Percentiles rank a stretch among this genome's conserved stretches.
Evolutionary conservation across 345 rosid genomes (phyloP).

Genomic region (Lagerstroemia speciosa): DNA sequence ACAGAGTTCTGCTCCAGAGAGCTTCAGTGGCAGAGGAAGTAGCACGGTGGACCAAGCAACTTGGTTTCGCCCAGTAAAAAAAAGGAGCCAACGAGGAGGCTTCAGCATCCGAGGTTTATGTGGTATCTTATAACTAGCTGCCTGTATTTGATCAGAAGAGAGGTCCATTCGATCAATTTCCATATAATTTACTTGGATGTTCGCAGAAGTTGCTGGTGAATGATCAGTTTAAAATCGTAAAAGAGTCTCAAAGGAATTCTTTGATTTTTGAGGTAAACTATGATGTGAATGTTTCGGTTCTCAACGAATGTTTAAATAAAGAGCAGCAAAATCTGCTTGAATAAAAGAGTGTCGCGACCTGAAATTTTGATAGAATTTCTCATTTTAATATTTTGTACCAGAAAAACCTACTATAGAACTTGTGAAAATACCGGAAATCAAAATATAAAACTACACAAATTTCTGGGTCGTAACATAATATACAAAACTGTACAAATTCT

Average conservation of each 20-base stretch:
- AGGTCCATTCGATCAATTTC: background rate
- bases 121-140: background rate
- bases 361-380: too few species aligned
- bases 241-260: constrained; percentile 4
- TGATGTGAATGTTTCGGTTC: background rate
- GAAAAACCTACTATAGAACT: too few species aligned
- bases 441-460: too few species aligned
- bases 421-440: too few species aligned
- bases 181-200: background rate
- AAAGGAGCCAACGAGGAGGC: constrained; percentile 37
- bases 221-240: background rate
- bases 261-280: constrained; percentile 3
- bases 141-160: background rate
- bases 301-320: background rate
- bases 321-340: background rate
- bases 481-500: too few species aligned
- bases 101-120: background rate
- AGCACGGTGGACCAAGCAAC: constrained; percentile 15
- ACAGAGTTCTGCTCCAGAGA: background rate
- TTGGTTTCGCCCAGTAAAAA: constrained; percentile 66
- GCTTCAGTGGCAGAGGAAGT: background rate
- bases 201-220: background rate
- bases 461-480: too few species aligned
- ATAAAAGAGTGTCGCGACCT: background rate
- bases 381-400: too few species aligned